Evolutionary conservation across 2,329 filamentous ascomycete genomes (phyloP), one percentile per base, ranked within the genome.

Genomic region (Fusarium marasasianum): DNA sequence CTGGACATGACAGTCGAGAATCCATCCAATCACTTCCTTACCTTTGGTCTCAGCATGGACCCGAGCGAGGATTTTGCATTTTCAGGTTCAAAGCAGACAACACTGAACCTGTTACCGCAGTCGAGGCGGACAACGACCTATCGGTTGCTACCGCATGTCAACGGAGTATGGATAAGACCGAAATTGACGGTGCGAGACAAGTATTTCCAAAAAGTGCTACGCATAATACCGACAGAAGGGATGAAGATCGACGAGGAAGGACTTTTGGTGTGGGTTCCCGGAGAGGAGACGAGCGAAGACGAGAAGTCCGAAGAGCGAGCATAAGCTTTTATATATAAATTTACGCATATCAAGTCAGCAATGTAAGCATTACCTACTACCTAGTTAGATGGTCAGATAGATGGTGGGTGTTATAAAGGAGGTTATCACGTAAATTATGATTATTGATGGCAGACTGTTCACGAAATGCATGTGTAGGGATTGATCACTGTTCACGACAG

Each of bases 41-140:
- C 95, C 0, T 99, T 99, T 83, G 95, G 94, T 37, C 83, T 98
- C 55, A 91, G 88, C 33, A 97, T 99, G 95, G 96, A 99, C 76
- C 93, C 95, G 6, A 96, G 91, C 80, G 94, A 97, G 73, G 90
- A 94, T 60, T 98, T 98, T 82, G 96, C 95, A 0, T 98, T 99
- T 82, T 95, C 94, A 13, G 96, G 96, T 0, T 87, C 94, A 5
- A 98, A 98, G 84, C 88, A 93, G 74, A 91, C 91, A 18, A 92
- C 92, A 3, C 77, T 98, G 59, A 94, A 96, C 79, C 84, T 98
- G 47, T 88, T 98, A 51, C 96, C 96, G 0, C 86, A 98, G 71
- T 95, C 94, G 67, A 86, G 95, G 68, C 88, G 94, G 53, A 89
- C 87, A 2, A 87, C 94, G n/a, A 87, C 89, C 33, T 98, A 95